phyloP scores from a whole-genome alignment of 768 basidiomycete species.

The Serpula lacrymans region DNA sequence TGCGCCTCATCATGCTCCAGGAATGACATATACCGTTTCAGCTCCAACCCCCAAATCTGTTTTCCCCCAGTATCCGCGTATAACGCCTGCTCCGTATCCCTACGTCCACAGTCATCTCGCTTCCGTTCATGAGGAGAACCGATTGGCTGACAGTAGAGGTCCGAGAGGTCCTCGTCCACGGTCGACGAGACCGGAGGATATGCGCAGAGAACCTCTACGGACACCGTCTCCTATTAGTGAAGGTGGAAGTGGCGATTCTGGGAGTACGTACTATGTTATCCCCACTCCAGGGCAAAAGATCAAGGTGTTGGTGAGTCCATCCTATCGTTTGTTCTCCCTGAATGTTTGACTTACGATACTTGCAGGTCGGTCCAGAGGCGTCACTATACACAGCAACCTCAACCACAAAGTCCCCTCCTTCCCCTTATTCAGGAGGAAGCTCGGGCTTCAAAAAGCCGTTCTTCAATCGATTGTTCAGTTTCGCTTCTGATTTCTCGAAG shows the following conservation, averaged over 20 bases:
- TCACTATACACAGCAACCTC: constrained; percentile 60
- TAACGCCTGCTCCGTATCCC: constrained; percentile 41
- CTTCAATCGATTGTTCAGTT: constrained; percentile 57
- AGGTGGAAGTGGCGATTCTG: constrained; percentile 49
- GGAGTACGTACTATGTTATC: constrained; percentile 73
- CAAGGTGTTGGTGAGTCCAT: constrained; percentile 62
- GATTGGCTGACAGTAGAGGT: constrained; percentile 19
- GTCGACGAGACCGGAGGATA: constrained; percentile 19
- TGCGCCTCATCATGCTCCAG: constrained; percentile 52
- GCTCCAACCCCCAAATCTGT: constrained; percentile 41
- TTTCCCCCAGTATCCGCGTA: constrained; percentile 38
- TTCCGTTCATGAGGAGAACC: constrained; percentile 37
- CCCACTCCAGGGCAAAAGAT: constrained; percentile 72
- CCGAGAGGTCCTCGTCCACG: constrained; percentile 25
- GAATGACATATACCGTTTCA: constrained; percentile 70
- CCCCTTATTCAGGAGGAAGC: constrained; percentile 39
- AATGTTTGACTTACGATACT: constrained; percentile 31
- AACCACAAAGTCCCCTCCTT: constrained; percentile 52
- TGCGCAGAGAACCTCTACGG: constrained; percentile 23
- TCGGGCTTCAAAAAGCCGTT: constrained; percentile 50
- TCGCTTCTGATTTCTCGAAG: constrained; percentile 41
- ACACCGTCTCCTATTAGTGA: constrained; percentile 39
- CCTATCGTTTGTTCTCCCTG: constrained; percentile 12
- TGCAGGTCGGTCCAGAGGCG: constrained; percentile 40
- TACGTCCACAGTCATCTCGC: constrained; percentile 32